Evolutionary conservation across 345 rosid genomes (phyloP), one percentile per base, ranked within the genome.

Genomic region (Psidium friedrichsthalianum): DNA sequence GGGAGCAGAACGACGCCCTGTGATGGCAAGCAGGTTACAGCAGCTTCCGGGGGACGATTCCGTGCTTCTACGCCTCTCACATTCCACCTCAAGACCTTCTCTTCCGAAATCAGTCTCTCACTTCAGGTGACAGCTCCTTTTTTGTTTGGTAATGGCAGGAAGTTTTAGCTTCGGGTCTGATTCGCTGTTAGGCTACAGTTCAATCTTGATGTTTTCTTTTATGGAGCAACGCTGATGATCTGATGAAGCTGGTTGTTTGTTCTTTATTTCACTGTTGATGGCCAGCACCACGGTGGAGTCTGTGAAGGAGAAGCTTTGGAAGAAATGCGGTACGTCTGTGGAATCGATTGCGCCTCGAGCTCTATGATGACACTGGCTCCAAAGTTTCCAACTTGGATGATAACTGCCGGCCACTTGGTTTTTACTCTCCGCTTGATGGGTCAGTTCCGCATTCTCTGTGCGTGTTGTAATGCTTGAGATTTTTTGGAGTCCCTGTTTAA

Each of bases 231-330:
- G 29, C 15, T 25, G 61, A 56, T 56, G 57, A 21, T 56, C 58
- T 56, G n/a, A 22, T 22, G 58, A 56, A 56, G 25, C 58, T 56
- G 24, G 64, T 56, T 56, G 6, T 6, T 22, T 11, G 29, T 57
- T 25, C 64, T 57, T n/a, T 1, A 1, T 2, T 57, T 57, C 64
- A 25, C 32, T 58, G 32, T 25, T n/a, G 7, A 57, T 57, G 64
- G 29, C 15, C 6, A 92, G 93, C n/a, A 90, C n/a, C 91, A 91
- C 85, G 82, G 96, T 95, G 87, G 98, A 95, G 89, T 91, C 96
- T 54, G 95, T 95, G 82, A 95, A 97, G 85, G 99, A 95, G 2
- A 95, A 97, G 94, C 91, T 97, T 49, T 94, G 98, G 99, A 94
- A 84, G 24, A 95, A 97, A 93, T 97, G 97, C 49, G 98, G 98